Percentiles rank a stretch among this genome's conserved stretches.
Evolutionary conservation across 2,329 filamentous ascomycete species (phyloP).

Genomic region (Stagonosporopsis rhizophila): DNA sequence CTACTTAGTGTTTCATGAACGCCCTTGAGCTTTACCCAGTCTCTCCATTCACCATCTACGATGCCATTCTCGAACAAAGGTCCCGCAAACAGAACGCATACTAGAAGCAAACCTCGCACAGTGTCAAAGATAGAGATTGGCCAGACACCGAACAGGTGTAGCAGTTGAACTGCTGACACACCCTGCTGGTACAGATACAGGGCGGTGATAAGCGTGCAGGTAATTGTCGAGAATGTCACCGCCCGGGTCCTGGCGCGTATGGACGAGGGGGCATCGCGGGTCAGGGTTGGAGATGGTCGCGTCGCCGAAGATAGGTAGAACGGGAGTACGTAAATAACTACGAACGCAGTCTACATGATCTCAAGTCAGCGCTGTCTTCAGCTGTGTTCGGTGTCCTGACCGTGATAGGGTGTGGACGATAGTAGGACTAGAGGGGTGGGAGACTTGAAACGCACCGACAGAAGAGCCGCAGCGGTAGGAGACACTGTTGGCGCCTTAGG

Average conservation of each 20-base stretch:
- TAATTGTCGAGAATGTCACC: constrained; percentile 76
- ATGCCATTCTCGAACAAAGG: constrained; percentile 82
- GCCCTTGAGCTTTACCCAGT: constrained; percentile 66
- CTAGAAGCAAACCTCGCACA: constrained; percentile 70
- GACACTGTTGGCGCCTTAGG: constrained; percentile 47
- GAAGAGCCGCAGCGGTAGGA: constrained; percentile 43
- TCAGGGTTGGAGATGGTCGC: constrained; percentile 77
- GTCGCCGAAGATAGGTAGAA: constrained; percentile 85
- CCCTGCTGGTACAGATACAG: constrained; percentile 67
- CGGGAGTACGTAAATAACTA: constrained; percentile 86
- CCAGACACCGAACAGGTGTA: constrained; percentile 82
- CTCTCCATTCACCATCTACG: constrained; percentile 72
- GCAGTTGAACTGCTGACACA: constrained; percentile 58
- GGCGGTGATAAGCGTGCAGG: constrained; percentile 72
- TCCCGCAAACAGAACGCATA: constrained; percentile 79
- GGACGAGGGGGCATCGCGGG: constrained; percentile 86
- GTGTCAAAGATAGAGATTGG: constrained; percentile 73
- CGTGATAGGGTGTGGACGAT: constrained; percentile 35
- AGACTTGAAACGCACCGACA: constrained; percentile 49
- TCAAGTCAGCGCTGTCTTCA: constrained; percentile 32
- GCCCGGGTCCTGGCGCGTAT: constrained; percentile 85
- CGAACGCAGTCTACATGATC: constrained; percentile 71
- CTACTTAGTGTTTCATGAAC: constrained; percentile 67
- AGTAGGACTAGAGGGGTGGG: constrained; percentile 28
- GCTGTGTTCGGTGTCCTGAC: constrained; percentile 14